Evolutionary conservation across 2,329 filamentous ascomycete species (phyloP).

Genomic region (Aspergillus pseudotamarii): DNA sequence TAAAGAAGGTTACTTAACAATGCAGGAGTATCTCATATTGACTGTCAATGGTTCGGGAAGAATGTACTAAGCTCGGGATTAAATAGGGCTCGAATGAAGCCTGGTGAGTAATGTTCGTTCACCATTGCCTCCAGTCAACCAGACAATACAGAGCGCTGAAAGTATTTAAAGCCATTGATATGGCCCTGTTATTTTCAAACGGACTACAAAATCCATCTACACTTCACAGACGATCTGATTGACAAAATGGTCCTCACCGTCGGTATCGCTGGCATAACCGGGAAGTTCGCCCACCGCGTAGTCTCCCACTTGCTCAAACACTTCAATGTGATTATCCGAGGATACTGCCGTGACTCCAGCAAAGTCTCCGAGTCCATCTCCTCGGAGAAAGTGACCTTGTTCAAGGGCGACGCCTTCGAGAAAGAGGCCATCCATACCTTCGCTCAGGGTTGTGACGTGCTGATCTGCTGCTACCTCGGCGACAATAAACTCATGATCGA

Average conservation of each 20-base stretch:
- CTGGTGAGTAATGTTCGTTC: no score
- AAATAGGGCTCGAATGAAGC: no score
- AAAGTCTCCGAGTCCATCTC: conserved; percentile 22
- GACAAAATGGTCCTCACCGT: conserved; percentile 8
- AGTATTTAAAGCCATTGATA: background rate
- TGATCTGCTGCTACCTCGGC: conserved; percentile 47
- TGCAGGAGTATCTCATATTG: no score
- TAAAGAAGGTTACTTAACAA: no score
- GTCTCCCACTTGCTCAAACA: conserved; percentile 31
- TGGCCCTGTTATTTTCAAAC: background rate
- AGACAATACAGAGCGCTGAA: background rate
- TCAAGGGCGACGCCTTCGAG: conserved; percentile 32
- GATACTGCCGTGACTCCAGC: conserved; percentile 30
- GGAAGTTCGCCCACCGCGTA: conserved; percentile 35
- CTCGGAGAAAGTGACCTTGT: background rate
- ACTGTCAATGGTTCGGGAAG: no score
- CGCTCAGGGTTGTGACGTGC: conserved; percentile 36
- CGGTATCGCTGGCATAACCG: conserved; percentile 38
- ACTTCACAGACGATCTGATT: background rate
- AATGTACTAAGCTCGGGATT: no score
- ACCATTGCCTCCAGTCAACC: no score
- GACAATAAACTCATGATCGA: conserved; percentile 43
- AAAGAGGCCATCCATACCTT: conserved; percentile 27
- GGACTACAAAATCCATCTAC: background rate
- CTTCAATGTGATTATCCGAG: conserved; percentile 26